Evolutionary conservation across 1,284 basidiomycete species (phyloP).

Genomic region (Marasmius tenuissimus): DNA sequence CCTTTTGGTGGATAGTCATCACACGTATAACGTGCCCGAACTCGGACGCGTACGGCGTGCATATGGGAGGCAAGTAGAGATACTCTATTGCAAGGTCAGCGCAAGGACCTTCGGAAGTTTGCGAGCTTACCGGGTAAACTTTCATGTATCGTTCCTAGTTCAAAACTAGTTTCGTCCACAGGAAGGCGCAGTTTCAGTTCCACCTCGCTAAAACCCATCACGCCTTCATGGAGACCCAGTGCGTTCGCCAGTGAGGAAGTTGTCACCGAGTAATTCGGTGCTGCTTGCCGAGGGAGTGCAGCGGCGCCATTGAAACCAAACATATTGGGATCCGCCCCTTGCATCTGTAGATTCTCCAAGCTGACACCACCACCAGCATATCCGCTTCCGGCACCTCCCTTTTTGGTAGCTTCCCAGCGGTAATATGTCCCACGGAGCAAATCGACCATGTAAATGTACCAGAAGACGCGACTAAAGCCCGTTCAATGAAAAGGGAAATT

Average conservation of each 20-base stretch:
- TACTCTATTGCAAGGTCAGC: constrained; percentile 47
- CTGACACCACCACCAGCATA: not conserved
- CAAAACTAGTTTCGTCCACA: constrained; percentile 75
- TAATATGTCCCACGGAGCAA: constrained; percentile 30
- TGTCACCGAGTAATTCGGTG: constrained; percentile 2
- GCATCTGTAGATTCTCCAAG: not conserved
- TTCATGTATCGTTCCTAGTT: constrained; percentile 58
- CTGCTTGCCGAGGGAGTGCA: not conserved
- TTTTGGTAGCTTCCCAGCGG: constrained; percentile 7
- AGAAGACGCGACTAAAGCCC: constrained; percentile 56
- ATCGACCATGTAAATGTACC: constrained; percentile 67
- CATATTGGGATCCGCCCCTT: not conserved
- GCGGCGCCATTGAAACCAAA: not conserved
- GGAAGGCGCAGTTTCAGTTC: constrained; percentile 69
- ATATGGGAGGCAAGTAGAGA: constrained; percentile 58
- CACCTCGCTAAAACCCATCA: constrained; percentile 34
- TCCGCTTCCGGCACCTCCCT: constrained; percentile 9
- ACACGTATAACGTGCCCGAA: constrained; percentile 71
- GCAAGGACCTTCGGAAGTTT: constrained; percentile 5
- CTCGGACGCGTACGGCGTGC: constrained; percentile 63
- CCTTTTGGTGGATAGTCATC: constrained; percentile 30
- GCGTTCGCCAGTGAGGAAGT: constrained; percentile 2
- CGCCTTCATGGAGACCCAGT: constrained; percentile 4
- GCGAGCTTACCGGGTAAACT: constrained; percentile 54
- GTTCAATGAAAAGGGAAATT: not conserved